A percentile compares a stretch with the other conserved stretches of the same genome.
Evolutionary conservation across 2,329 filamentous ascomycete species (phyloP).

Genomic region (Calonectria leucothoes): DNA sequence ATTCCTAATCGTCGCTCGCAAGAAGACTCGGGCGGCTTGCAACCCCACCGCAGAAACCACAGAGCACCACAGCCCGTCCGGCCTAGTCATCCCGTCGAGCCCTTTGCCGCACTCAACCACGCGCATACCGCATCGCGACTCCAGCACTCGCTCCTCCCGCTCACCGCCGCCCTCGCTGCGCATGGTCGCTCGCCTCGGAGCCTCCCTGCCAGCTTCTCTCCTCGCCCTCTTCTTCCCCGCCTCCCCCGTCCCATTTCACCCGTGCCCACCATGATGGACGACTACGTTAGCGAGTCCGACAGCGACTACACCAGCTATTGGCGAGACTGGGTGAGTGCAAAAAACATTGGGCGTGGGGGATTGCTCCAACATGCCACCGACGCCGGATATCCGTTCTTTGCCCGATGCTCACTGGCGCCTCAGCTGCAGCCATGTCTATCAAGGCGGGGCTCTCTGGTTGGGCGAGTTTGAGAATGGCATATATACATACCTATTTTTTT

Average conservation of each 20-base stretch:
- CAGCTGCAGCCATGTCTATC: neutral
- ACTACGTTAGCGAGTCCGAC: constrained; percentile 97
- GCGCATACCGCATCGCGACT: neutral
- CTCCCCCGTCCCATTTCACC: neutral
- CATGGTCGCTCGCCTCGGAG: constrained; percentile 46
- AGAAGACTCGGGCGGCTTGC: constrained; percentile 25
- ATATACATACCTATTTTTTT: neutral
- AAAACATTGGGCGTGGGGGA: neutral
- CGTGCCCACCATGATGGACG: constrained; percentile 77
- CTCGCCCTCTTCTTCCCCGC: constrained; percentile 8
- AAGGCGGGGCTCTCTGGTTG: constrained; percentile 22
- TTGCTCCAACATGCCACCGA: neutral
- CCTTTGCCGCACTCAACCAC: neutral
- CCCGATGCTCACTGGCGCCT: neutral
- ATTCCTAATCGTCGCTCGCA: constrained; percentile 19
- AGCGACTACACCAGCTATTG: constrained; percentile 99
- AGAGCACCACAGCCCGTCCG: constrained; percentile 13
- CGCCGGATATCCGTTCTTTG: neutral
- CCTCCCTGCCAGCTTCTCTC: constrained; percentile 28
- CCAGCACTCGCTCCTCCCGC: neutral
- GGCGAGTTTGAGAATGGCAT: constrained; percentile 8
- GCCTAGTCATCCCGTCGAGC: constrained; percentile 3
- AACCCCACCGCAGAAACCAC: constrained; percentile 24
- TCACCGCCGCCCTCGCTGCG: constrained; percentile 28
- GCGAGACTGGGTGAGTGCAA: constrained; percentile 91